These are phyloP conservation scores for Lolium perenne DNA, from an alignment of 176 grass and related monocot genomes.

Conservation along the genomic window DNA sequence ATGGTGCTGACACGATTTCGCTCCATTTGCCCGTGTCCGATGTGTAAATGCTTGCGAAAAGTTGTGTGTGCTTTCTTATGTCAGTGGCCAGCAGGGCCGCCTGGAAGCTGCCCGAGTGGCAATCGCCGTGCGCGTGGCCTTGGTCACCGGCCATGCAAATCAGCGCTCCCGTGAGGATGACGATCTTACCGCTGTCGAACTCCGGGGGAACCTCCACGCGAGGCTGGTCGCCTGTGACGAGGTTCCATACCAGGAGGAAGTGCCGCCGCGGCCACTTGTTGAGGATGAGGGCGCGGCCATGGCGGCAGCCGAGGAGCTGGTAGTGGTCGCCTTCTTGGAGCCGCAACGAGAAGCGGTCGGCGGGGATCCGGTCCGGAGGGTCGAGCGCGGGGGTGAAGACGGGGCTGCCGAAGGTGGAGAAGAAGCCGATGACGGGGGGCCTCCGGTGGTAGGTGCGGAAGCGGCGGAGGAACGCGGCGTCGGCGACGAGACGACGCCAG, in stretches of 20 bases:
- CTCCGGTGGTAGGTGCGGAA: not conserved
- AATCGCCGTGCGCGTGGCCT: slow-evolving; percentile 4
- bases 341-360: not conserved
- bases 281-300: slow-evolving; percentile 3
- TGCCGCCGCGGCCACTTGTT: not conserved
- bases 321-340: not conserved
- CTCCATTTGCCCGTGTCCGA: not conserved
- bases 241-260: slow-evolving; percentile 24
- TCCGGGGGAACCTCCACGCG: not conserved
- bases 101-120: not conserved
- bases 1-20: not conserved
- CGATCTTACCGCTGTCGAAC: not conserved
- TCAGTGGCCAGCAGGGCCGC: not conserved
- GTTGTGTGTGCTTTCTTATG: not conserved
- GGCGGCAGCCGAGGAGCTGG: slow-evolving; percentile 22
- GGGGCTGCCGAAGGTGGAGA: not conserved
- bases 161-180: not conserved
- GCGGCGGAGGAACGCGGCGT: slow-evolving; percentile 20
- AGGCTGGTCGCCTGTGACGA: not conserved
- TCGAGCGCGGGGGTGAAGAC: not conserved
- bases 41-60: slow-evolving; percentile 20
- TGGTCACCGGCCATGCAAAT: not conserved
- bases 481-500: slow-evolving; percentile 11
- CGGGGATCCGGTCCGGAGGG: not conserved
- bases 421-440: slow-evolving; percentile 16